Percentiles rank a stretch among this genome's conserved stretches.
phyloP scores from a whole-genome alignment of 2,329 filamentous ascomycete species.

The Colletotrichum eremochloae region DNA sequence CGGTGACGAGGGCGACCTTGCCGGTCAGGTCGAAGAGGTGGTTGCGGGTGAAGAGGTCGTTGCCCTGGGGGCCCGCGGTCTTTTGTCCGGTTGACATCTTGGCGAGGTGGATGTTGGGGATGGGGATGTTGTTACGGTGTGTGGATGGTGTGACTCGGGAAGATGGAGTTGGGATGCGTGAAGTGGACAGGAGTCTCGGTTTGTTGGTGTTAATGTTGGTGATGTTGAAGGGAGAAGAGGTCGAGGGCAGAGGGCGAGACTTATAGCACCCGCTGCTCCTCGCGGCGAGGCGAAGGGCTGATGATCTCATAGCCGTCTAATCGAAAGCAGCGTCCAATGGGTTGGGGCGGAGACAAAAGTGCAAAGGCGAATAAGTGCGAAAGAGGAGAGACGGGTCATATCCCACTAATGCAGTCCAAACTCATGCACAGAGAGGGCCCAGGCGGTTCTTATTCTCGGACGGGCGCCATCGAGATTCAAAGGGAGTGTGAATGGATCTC shows the following conservation, averaged over 20 bases:
- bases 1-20: conserved; percentile 61
- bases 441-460: conserved; percentile 2
- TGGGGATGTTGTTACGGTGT: neutral
- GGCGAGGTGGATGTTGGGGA: neutral
- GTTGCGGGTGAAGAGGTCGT: conserved; percentile 51
- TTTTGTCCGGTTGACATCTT: conserved; percentile 40
- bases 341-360: neutral
- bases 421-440: conserved; percentile 2
- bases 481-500: neutral
- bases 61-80: conserved; percentile 44
- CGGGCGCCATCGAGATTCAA: conserved; percentile 10
- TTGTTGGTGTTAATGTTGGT: neutral
- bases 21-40: conserved; percentile 58
- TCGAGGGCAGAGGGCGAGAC: neutral
- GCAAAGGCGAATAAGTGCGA: neutral
- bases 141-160: neutral
- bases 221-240: neutral
- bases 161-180: neutral
- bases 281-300: conserved; percentile 4
- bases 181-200: neutral
- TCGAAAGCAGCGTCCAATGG: conserved; percentile 5
- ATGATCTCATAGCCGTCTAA: conserved; percentile 37
- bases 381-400: neutral
- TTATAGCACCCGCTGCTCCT: conserved; percentile 29
- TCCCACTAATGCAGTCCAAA: neutral